phyloP scores from a whole-genome alignment of 2,329 filamentous ascomycete species.

The Colletotrichum liriopes region DNA sequence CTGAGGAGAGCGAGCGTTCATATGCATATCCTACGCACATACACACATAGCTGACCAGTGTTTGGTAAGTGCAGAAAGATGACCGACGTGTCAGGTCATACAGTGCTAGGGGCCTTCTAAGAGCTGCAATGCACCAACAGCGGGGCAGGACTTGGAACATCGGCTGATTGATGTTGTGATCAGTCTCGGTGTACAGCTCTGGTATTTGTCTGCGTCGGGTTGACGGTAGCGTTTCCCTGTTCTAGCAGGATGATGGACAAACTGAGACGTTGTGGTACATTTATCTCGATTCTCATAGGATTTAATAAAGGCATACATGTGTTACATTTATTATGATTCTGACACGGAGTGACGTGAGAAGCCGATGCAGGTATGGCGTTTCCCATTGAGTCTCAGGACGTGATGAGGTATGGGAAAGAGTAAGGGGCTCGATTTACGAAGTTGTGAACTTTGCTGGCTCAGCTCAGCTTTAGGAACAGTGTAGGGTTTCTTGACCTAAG shows the following conservation, averaged over 20 bases:
- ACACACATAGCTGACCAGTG: too few species aligned
- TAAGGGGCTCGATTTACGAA: neutral
- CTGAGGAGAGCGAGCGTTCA: neutral
- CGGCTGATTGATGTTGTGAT: slow-evolving; percentile 6
- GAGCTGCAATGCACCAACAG: neutral
- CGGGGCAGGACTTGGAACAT: too few species aligned
- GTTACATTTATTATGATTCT: neutral
- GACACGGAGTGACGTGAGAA: slow-evolving; percentile 18
- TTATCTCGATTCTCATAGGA: slow-evolving; percentile 18
- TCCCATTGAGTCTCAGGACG: neutral
- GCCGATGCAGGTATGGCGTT: neutral
- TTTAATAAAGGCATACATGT: neutral
- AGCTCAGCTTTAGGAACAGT: too few species aligned
- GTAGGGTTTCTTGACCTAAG: neutral
- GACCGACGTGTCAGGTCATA: neutral
- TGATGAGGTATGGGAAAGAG: neutral
- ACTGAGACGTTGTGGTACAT: neutral
- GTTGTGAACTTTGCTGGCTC: neutral
- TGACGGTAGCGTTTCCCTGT: neutral
- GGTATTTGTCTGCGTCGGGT: neutral
- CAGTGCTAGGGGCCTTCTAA: neutral
- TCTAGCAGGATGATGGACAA: neutral
- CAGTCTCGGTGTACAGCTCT: neutral
- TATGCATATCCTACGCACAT: neutral
- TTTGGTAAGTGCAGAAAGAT: neutral